phyloP scores from a whole-genome alignment of 2,329 filamentous ascomycete species.

The Trichoderma sp. region DNA sequence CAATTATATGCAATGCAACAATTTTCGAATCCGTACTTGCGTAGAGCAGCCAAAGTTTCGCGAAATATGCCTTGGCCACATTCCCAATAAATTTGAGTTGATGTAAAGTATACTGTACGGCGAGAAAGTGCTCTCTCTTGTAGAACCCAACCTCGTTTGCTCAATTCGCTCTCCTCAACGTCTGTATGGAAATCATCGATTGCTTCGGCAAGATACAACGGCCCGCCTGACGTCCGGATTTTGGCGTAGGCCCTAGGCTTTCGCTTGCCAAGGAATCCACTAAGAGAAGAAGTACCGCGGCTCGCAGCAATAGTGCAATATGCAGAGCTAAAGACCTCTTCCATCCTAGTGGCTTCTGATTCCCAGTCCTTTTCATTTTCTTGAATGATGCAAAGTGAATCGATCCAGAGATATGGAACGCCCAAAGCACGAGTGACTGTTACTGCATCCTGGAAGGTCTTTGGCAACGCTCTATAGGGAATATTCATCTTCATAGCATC shows the following conservation, averaged over 20 bases:
- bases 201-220: neutral
- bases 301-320: constrained; percentile 1
- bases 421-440: neutral
- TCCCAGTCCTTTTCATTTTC: constrained; percentile 1
- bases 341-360: constrained; percentile 17
- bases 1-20: no score
- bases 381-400: neutral
- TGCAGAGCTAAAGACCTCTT: constrained; percentile 22
- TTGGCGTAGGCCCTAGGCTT: neutral
- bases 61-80: constrained; percentile 34
- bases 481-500: neutral
- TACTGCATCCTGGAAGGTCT: neutral
- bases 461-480: neutral
- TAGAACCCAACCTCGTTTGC: constrained; percentile 41
- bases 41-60: neutral
- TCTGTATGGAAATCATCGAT: constrained; percentile 24
- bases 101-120: constrained; percentile 41
- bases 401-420: constrained; percentile 1
- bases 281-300: neutral
- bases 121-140: constrained; percentile 41
- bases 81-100: constrained; percentile 41
- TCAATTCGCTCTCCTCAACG: constrained; percentile 35
- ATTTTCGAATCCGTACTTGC: neutral
- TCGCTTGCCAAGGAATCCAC: neutral
- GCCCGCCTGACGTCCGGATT: neutral